Evolutionary conservation across 768 basidiomycete species (phyloP), one percentile per base, ranked within the genome.

Genomic region (Cyathus striatus): DNA sequence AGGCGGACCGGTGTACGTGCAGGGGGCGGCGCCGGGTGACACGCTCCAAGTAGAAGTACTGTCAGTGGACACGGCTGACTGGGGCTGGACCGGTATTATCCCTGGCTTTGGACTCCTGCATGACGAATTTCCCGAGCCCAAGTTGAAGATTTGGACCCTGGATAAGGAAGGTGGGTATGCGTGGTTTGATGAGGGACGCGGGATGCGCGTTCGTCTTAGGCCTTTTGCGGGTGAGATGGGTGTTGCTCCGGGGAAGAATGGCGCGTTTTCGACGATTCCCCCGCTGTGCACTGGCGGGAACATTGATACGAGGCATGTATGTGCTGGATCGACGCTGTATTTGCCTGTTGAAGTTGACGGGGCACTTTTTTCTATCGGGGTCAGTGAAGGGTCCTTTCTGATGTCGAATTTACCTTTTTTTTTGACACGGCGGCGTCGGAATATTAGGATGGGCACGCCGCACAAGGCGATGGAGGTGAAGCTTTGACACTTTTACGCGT

Each of bases 201-300:
- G 64, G 6, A 75, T 81, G 4, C 66, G 64, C 47, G 67, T 81
- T 21, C 78, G 76, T 3, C 42, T 82, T 5, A 51, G 65, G 25
- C 79, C 81, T 13, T 82, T 82, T 57, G 72, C 77, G 6, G 80
- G 81, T 0, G 79, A 81, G 59, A 79, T 82, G 76, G 79, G 81
- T 12, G 74, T 81, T 14, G 80, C 75, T 16, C 71, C 66, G 17
- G 76, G 67, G 13, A 62, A 61, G 43, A 54, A 51, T 7, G 81
- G 81, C 2, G 65, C 73, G 22, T 73, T 70, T 50, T 81, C 79
- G 12, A 81, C 78, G 14, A 81, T 81, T 38, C 81, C 81, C 35
- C 81, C 80, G 2, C 81, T 79, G 47, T 61, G 57, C 23, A 81
- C 80, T 0, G 80, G 79, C 2, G 79, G 81, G 1, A 81, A 82